phyloP scores from a whole-genome alignment of 1,139 yeast genomes.

The Suhomyces terraborum region DNA sequence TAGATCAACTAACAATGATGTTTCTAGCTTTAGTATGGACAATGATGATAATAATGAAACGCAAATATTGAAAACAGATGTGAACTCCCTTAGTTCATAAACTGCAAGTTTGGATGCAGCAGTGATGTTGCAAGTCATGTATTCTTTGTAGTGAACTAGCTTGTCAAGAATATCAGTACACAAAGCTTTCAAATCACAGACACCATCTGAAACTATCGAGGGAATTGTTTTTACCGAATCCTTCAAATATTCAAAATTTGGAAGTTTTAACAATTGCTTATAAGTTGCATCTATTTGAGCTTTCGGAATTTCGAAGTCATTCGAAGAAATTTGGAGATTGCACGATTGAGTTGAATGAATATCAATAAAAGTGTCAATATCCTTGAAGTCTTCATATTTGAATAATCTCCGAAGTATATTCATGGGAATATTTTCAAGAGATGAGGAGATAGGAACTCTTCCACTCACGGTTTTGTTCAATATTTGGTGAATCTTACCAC shows the following conservation, averaged over 20 bases:
- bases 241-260: conserved; percentile 7
- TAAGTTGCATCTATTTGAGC: not conserved
- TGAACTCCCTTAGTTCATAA: conserved; percentile 25
- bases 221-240: conserved; percentile 16
- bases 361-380: not conserved
- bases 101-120: conserved; percentile 10
- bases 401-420: not conserved
- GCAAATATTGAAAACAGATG: conserved; percentile 24
- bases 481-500: not conserved
- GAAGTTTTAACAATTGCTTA: conserved; percentile 4
- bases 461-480: not conserved
- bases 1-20: conserved; percentile 27
- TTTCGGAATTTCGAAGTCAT: not conserved
- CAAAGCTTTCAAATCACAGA: conserved; percentile 8
- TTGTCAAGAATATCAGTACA: conserved; percentile 19
- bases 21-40: conserved; percentile 24
- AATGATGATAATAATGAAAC: conserved; percentile 30
- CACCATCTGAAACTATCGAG: conserved; percentile 15
- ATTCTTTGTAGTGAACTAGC: conserved; percentile 24
- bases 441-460: not conserved
- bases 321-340: not conserved
- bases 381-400: not conserved
- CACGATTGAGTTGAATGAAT: not conserved
- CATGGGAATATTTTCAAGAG: not conserved
- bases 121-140: conserved; percentile 13